A percentile compares a stretch with the other conserved stretches of the same genome.
Evolutionary conservation across 768 basidiomycete species (phyloP).

Genomic region (Auriculariales sp.): DNA sequence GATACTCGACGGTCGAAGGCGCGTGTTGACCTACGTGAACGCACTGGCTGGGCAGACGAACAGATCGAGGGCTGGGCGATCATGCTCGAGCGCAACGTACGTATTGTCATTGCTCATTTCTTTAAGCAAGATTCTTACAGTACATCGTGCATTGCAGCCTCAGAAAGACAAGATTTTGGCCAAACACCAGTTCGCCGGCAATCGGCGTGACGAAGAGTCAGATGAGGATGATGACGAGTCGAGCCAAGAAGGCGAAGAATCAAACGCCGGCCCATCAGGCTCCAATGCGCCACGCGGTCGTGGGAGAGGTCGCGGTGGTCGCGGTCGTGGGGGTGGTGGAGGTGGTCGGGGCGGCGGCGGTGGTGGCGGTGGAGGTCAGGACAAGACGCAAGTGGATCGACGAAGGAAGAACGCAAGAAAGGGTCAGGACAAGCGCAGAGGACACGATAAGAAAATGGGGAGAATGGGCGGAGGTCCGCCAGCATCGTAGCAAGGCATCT

Average conservation of each 20-base stretch:
- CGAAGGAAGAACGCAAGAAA: conserved; percentile 69
- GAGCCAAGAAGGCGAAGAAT: neutral
- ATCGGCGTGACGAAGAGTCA: conserved; percentile 18
- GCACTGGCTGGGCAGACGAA: conserved; percentile 68
- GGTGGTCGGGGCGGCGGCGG: conserved; percentile 22
- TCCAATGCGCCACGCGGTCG: conserved; percentile 20
- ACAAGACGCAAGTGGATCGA: conserved; percentile 35
- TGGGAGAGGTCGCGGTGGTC: conserved; percentile 22
- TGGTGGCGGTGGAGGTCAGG: conserved; percentile 10
- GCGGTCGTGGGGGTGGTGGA: conserved; percentile 19
- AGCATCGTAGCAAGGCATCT: no score
- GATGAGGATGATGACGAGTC: neutral
- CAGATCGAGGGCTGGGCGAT: conserved; percentile 89
- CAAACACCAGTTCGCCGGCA: conserved; percentile 67
- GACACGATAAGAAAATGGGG: conserved; percentile 83
- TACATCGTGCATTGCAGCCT: conserved; percentile 26
- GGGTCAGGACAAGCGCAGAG: conserved; percentile 68
- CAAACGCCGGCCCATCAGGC: neutral
- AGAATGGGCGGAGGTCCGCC: conserved; percentile 42
- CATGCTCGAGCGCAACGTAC: conserved; percentile 79
- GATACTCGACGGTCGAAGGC: conserved; percentile 55
- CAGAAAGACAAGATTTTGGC: conserved; percentile 58
- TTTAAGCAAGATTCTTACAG: neutral
- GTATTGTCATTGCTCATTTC: conserved; percentile 15
- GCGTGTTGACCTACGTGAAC: conserved; percentile 46